phyloP scores from a whole-genome alignment of 345 rosid genomes.

The Camelina sativa region DNA sequence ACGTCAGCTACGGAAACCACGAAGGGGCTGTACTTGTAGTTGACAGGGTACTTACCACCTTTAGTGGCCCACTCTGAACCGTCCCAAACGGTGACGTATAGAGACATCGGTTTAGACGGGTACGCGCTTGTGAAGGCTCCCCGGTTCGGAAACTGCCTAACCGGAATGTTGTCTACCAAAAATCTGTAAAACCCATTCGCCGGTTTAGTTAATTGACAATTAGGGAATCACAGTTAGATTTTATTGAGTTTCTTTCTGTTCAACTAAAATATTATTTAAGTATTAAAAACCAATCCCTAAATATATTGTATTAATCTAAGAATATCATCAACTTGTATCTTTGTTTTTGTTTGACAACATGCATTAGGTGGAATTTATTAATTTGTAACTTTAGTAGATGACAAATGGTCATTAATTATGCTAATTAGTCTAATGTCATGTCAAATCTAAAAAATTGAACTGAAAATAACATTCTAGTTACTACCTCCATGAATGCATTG shows the following conservation, averaged over 20 bases:
- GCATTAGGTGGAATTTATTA: too few relatives aligned
- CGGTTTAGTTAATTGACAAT: neutral
- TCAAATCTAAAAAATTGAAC: too few relatives aligned
- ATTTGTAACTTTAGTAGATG: neutral
- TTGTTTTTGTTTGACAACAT: neutral
- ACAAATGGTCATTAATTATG: neutral
- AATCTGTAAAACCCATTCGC: conserved; percentile 55
- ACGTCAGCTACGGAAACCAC: conserved; percentile 63
- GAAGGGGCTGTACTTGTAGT: conserved; percentile 80
- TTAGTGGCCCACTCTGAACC: conserved; percentile 97
- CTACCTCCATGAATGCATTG: neutral
- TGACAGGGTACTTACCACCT: conserved; percentile 92
- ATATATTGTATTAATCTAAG: conserved; percentile 3
- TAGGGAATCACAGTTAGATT: neutral
- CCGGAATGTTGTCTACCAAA: conserved; percentile 79
- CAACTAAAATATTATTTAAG: neutral
- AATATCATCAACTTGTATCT: neutral
- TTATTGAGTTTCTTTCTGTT: neutral
- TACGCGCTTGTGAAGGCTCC: conserved; percentile 55
- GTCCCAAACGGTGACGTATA: conserved; percentile 87
- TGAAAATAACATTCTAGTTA: conserved; percentile 2
- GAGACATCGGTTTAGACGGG: conserved; percentile 86
- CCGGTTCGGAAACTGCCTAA: conserved; percentile 64
- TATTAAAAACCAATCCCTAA: neutral
- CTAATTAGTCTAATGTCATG: neutral